Conservation (phyloP, 805 yeast genomes). For the Jamesozyma gamospora region DNA sequence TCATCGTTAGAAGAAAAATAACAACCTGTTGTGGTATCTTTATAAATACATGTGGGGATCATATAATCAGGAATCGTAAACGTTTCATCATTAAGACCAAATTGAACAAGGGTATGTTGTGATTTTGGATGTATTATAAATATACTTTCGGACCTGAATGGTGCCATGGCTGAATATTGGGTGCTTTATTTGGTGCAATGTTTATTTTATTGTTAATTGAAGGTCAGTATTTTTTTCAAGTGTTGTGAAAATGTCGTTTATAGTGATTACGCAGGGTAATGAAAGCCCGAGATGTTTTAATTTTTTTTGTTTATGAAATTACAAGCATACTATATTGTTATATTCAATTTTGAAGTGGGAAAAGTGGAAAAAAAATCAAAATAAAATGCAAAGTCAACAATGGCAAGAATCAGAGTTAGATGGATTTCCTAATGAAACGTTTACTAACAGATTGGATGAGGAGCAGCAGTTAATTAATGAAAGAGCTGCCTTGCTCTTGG, state of each 20-base stretch:
- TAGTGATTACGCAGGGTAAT: too few species aligned
- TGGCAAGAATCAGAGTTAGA: slow-evolving; percentile 2
- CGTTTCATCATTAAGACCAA: slow-evolving; percentile 56
- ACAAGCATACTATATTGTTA: too few species aligned
- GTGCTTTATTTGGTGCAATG: neutral
- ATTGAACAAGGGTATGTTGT: slow-evolving; percentile 58
- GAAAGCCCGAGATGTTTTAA: too few species aligned
- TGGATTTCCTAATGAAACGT: neutral
- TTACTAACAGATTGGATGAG: slow-evolving; percentile 10
- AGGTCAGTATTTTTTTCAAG: too few species aligned
- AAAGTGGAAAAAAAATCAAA: neutral
- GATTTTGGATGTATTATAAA: slow-evolving; percentile 74
- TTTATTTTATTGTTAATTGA: too few species aligned
- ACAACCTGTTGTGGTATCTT: slow-evolving; percentile 27
- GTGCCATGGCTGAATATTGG: slow-evolving; percentile 16
- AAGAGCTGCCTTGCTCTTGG: slow-evolving; percentile 22
- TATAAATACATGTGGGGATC: slow-evolving; percentile 70
- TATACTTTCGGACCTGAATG: slow-evolving; percentile 25
- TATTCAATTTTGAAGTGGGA: too few species aligned
- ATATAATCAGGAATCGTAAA: slow-evolving; percentile 65
- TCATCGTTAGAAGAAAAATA: slow-evolving; percentile 27
- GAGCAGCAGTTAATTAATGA: slow-evolving; percentile 23
- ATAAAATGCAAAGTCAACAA: slow-evolving; percentile 5
- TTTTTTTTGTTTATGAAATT: too few species aligned
- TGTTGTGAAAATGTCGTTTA: too few species aligned